Conservation (phyloP, 495 filamentous ascomycete species). For the Parachaetomium inaequale region DNA sequence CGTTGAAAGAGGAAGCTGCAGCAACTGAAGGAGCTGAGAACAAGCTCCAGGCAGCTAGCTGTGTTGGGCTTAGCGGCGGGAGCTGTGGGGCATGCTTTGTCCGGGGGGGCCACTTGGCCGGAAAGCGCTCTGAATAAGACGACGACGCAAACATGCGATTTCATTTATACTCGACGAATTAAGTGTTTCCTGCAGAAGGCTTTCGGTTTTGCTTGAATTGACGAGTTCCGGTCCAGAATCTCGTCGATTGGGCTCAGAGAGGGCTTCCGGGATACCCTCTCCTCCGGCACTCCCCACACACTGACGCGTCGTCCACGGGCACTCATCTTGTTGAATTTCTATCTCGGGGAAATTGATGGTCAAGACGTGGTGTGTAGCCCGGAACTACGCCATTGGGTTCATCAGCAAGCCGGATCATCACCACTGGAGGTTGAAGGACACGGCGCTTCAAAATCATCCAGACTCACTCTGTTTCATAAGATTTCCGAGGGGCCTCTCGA, state of each 20-base stretch:
- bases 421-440: not conserved
- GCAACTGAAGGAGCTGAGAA: not conserved
- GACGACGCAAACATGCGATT: not conserved
- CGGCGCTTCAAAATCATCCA: not conserved
- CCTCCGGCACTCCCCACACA: too few relatives aligned
- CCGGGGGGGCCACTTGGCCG: conserved; percentile 21
- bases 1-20: not conserved
- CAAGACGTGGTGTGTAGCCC: not conserved
- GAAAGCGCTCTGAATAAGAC: conserved; percentile 20
- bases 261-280: not conserved
- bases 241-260: not conserved
- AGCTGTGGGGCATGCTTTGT: conserved; percentile 2
- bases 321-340: not conserved
- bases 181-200: not conserved
- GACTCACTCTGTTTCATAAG: not conserved
- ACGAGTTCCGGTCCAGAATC: not conserved
- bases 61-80: not conserved
- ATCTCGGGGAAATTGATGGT: not conserved
- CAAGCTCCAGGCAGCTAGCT: conserved; percentile 1
- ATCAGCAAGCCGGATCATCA: not conserved
- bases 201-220: not conserved
- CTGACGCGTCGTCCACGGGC: not conserved
- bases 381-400: not conserved
- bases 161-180: not conserved
- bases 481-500: not conserved